Base-by-base conservation (phyloP, 352 stramenopile species). In the Phytophthora capsici region DNA sequence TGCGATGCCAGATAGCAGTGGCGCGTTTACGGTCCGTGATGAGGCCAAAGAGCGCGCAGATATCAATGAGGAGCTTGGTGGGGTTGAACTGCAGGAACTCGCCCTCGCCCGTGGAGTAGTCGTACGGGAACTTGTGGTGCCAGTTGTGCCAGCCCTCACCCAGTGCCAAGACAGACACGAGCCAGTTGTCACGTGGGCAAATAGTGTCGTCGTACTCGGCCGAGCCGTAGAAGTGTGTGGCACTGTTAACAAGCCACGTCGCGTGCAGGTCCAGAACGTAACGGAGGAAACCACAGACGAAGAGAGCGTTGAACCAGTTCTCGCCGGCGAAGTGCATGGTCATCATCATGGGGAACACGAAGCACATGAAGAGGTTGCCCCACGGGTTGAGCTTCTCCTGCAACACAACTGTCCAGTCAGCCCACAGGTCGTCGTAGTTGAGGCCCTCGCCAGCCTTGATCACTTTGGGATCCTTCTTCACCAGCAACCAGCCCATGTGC, bases 101-200 rank as follows among this genome's bases (percentile, higher is more conserved):
- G 41, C 96, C 97, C 83, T 99, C 97, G 48, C 88, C 98, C n/a
- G 97, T 96, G 50, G 97, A 95, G 81, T 99, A 99, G 73, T 99
- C 97, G 85, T 98, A 99, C 49, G 98, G 98, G 76, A 99, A 99
- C 80, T 99, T 99, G 93, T 99, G 98, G 80, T 99, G 98, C 97
- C 96, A 99, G 86, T 99, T 99, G 86, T 99, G 97, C 96, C 96
- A 99, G 75, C 96, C 96, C 75, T 99, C 97, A 26, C 98, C 98
- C 82, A 99, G 87, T 17, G 96, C 91, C 34, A 94, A 93, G 62
- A 98, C 86, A 22, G 93, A 98, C 17, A 99, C 96, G 55, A 98
- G 88, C 32, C 94, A 96, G 78, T 99, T 99, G 77, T 99, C 96
- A 13, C 94, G 89, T 8, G 96, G 96, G 57, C 94, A 97, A 16